A percentile compares a stretch with the other conserved stretches of the same genome.
These are phyloP conservation scores for Cutaneotrichosporon daszewskae DNA, from an alignment of 1,284 basidiomycete genomes.

Conservation along the genomic window DNA sequence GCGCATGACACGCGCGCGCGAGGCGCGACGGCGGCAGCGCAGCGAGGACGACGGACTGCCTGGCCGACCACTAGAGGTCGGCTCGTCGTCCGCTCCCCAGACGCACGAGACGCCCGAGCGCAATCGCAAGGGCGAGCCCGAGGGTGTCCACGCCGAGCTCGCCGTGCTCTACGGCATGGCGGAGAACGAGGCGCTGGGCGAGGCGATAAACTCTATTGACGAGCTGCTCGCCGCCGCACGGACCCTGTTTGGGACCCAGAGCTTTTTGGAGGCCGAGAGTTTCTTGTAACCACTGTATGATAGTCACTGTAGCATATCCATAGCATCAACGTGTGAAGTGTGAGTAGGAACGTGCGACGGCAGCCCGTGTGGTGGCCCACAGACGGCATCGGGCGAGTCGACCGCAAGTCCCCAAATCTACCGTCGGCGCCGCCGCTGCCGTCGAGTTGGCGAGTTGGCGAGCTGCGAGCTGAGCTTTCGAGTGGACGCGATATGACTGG, in stretches of 20 bases:
- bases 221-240: slow-evolving; percentile 43
- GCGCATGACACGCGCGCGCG: slow-evolving; percentile 9
- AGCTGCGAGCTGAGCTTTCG: too few species aligned
- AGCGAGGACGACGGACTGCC: background rate
- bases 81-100: background rate
- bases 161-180: slow-evolving; percentile 46
- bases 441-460: too few species aligned
- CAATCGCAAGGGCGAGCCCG: background rate
- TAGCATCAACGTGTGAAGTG: background rate
- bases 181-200: slow-evolving; percentile 44
- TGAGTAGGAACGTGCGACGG: too few species aligned
- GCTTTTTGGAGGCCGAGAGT: slow-evolving; percentile 35
- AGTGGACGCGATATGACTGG: too few species aligned
- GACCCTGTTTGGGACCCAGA: slow-evolving; percentile 42
- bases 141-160: slow-evolving; percentile 23
- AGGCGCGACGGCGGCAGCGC: slow-evolving; percentile 6
- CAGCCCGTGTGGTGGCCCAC: too few species aligned
- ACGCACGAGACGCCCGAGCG: too few species aligned
- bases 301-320: background rate
- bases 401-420: too few species aligned
- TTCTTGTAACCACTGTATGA: too few species aligned
- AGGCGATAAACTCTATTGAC: slow-evolving; percentile 41
- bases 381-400: too few species aligned
- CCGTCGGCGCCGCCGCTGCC: too few species aligned
- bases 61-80: too few species aligned